A percentile compares a stretch with the other conserved stretches of the same genome.
phyloP scores from a whole-genome alignment of 805 yeast genomes.

The Naumovozyma baii region DNA sequence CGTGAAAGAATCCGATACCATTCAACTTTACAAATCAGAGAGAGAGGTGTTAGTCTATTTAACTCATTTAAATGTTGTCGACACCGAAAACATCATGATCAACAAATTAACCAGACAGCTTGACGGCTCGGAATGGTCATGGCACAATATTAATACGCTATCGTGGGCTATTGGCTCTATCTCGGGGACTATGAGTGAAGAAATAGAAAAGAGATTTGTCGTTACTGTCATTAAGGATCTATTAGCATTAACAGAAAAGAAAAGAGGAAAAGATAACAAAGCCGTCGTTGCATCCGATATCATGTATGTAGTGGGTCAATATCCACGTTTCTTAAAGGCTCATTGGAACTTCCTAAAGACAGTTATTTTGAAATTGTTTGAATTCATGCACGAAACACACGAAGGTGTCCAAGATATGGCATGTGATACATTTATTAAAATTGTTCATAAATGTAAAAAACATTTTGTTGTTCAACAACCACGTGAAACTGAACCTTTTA shows the following conservation, averaged over 20 bases:
- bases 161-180: conserved; percentile 99
- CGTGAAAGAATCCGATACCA: conserved; percentile 94
- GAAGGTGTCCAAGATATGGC: conserved; percentile 99
- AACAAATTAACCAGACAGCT: conserved; percentile 85
- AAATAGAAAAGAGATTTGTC: conserved; percentile 87
- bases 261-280: conserved; percentile 94
- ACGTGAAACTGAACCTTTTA: conserved; percentile 81
- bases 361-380: conserved; percentile 89
- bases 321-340: conserved; percentile 92
- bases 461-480: conserved; percentile 86
- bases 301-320: conserved; percentile 99
- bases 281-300: conserved; percentile 99
- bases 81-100: conserved; percentile 89
- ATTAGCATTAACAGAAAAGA: conserved; percentile 85
- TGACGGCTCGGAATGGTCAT: conserved; percentile 97
- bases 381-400: conserved; percentile 99
- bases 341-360: conserved; percentile 97
- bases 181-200: conserved; percentile 97
- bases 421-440: conserved; percentile 95
- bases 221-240: conserved; percentile 90
- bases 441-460: conserved; percentile 87
- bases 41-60: conserved; percentile 90
- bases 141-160: conserved; percentile 93
- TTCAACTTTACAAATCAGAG: conserved; percentile 88
- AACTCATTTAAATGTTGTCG: conserved; percentile 89